Conservation (phyloP, 495 filamentous ascomycete genomes). For the Neurospora cerealis region DNA sequence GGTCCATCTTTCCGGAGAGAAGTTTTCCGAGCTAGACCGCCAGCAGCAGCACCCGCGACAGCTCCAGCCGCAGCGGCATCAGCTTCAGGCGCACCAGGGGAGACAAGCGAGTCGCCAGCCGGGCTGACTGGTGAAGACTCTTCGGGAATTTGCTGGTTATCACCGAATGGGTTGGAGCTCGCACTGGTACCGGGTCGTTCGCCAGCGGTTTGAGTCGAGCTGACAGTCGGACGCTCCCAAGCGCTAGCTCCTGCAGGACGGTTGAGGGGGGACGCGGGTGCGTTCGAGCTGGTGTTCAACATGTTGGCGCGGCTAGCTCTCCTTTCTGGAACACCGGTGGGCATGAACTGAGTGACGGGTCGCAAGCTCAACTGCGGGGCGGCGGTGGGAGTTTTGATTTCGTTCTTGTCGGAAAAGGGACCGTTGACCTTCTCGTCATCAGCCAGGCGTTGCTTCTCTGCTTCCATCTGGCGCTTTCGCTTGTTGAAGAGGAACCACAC, state of each 20-base stretch:
- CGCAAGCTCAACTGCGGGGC: conserved; percentile 75
- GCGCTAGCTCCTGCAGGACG: conserved; percentile 24
- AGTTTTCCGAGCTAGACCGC: conserved; percentile 31
- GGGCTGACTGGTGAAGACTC: conserved; percentile 15
- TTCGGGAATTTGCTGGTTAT: conserved; percentile 27
- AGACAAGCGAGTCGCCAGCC: conserved; percentile 16
- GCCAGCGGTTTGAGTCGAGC: conserved; percentile 13
- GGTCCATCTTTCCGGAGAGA: conserved; percentile 34
- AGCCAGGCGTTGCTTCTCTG: conserved; percentile 39
- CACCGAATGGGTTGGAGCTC: conserved; percentile 42
- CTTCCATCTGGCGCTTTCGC: conserved; percentile 38
- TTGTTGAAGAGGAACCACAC: conserved; percentile 60
- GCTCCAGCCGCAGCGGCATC: conserved; percentile 1
- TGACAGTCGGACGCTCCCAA: conserved; percentile 28
- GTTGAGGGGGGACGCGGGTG: conserved; percentile 18
- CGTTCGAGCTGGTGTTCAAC: conserved; percentile 29
- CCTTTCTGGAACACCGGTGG: conserved; percentile 43
- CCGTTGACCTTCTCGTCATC: conserved; percentile 49
- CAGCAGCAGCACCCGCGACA: conserved; percentile 14
- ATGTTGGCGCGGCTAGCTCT: conserved; percentile 39
- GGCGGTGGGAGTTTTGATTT: conserved; percentile 24
- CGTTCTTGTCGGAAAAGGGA: conserved; percentile 30
- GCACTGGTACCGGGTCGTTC: conserved; percentile 35
- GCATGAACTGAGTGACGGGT: conserved; percentile 80
- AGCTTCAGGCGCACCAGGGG: conserved; percentile 12